Conservation (phyloP, 1,284 basidiomycete species). For the Ustilago cynodontis region DNA sequence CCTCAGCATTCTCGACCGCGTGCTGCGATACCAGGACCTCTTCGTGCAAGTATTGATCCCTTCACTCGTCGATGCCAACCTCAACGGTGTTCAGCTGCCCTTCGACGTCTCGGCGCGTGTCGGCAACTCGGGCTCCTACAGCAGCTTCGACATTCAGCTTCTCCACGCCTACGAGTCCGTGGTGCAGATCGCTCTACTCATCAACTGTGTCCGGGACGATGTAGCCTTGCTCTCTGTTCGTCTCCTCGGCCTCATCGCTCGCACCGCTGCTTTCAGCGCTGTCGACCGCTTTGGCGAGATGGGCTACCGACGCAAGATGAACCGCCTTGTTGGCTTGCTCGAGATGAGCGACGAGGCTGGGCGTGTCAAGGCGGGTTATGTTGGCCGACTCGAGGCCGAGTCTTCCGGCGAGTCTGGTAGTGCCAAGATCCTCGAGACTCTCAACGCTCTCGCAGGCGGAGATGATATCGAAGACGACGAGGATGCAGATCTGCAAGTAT, state of each 20-base stretch:
- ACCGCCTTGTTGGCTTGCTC: constrained; percentile 80
- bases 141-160: constrained; percentile 78
- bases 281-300: constrained; percentile 74
- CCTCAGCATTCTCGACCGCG: constrained; percentile 83
- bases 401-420: constrained; percentile 57
- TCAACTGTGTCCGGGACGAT: constrained; percentile 80
- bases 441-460: constrained; percentile 70
- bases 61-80: constrained; percentile 75
- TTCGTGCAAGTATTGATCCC: constrained; percentile 91
- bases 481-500: constrained; percentile 74
- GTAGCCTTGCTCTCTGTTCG: constrained; percentile 84
- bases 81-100: constrained; percentile 39
- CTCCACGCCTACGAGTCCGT: constrained; percentile 81
- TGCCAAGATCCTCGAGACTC: constrained; percentile 61
- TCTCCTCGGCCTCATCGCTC: constrained; percentile 78
- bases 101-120: constrained; percentile 54
- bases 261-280: constrained; percentile 73
- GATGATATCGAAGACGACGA: constrained; percentile 72
- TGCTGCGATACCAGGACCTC: constrained; percentile 86
- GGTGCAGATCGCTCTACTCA: constrained; percentile 85
- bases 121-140: constrained; percentile 73
- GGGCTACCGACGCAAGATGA: constrained; percentile 71
- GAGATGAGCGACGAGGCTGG: constrained; percentile 86
- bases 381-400: constrained; percentile 76
- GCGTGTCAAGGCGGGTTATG: constrained; percentile 85